Conservation (phyloP, 768 basidiomycete genomes). For the Boletus subparvulus region DNA sequence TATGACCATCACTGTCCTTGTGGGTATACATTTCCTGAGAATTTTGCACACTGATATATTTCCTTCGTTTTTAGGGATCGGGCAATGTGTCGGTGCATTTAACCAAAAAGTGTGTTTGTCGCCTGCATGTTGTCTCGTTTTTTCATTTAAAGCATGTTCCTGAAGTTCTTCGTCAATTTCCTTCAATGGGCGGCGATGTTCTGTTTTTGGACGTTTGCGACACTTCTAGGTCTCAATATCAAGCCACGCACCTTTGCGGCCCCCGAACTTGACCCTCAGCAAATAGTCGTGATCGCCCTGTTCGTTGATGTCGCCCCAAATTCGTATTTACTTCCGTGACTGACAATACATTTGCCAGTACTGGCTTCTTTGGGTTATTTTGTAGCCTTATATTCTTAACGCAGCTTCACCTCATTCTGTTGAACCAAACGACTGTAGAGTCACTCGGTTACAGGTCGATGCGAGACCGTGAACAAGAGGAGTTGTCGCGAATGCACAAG, state of each 20-base stretch:
- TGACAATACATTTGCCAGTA: constrained; percentile 39
- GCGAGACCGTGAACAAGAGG: constrained; percentile 59
- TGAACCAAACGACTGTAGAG: constrained; percentile 80
- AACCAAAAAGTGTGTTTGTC: constrained; percentile 72
- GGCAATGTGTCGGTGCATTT: constrained; percentile 89
- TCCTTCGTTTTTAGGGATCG: constrained; percentile 61
- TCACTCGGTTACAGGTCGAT: constrained; percentile 57
- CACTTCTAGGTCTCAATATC: constrained; percentile 55
- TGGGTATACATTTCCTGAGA: constrained; percentile 35
- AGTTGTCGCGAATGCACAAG: constrained; percentile 50
- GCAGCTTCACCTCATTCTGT: constrained; percentile 60
- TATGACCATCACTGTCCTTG: constrained; percentile 93
- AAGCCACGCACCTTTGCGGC: constrained; percentile 22
- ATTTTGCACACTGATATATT: background rate
- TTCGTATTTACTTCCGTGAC: background rate
- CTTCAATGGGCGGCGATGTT: constrained; percentile 60
- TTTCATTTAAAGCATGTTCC: background rate
- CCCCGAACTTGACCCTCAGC: constrained; percentile 56
- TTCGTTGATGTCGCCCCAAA: constrained; percentile 39
- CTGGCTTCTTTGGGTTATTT: constrained; percentile 74
- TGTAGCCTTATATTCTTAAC: constrained; percentile 52
- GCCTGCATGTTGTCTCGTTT: background rate
- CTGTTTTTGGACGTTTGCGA: constrained; percentile 60
- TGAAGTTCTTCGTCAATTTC: constrained; percentile 84
- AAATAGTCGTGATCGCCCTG: constrained; percentile 73